Evolutionary conservation across 176 grass and related monocot genomes (phyloP), one percentile per base, ranked within the genome.

Genomic region (Rhipidocladum racemiflorum): DNA sequence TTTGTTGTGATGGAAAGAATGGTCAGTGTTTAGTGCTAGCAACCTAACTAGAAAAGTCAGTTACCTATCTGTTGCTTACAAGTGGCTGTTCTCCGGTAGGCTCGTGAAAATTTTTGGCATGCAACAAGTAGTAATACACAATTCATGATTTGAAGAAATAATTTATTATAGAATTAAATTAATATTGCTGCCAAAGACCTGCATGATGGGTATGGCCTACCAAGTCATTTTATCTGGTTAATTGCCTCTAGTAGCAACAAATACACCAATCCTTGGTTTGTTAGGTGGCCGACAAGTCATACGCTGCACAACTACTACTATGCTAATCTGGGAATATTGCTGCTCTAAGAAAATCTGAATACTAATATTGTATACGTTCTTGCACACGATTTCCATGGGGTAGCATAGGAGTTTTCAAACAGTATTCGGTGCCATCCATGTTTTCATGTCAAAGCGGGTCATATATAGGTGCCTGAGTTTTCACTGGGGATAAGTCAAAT

Each of bases 11-110:
- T 40, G 18, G 61, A 23, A 28, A 55, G 65, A 77, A 77, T 54
- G 74, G 80, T 72, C 86, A 78, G 64, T 80, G 24, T 72, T 43
- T 65, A 72, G 57, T 72, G 74, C 59, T 46, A 45, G 14, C 12
- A 16, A 0, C 43, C 56, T 11, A 15, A 25, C 44, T 39, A 71
- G 42, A 77, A 54, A 77, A 54, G 65, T 36, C 35, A 85, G 32
- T 21, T 55, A 15, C 8, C 7, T 66, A 67, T 42, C 11, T 42
- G 35, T 56, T 43, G 24, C 71, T 55, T 30, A 61, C 61, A 32
- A 12, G 36, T 56, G 72, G 32, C 23, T 15, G 20, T 15, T 56
- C 46, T 61, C 48, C 55, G 7, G 6, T 28, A 80, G 46, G 28
- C 43, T 62, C 42, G 13, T 40, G 54, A 42, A 60, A 61, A 9